A percentile compares a stretch with the other conserved stretches of the same genome.
Evolutionary conservation across 306 rosid species (phyloP).

Genomic region (Cyamopsis tetragonoloba): DNA sequence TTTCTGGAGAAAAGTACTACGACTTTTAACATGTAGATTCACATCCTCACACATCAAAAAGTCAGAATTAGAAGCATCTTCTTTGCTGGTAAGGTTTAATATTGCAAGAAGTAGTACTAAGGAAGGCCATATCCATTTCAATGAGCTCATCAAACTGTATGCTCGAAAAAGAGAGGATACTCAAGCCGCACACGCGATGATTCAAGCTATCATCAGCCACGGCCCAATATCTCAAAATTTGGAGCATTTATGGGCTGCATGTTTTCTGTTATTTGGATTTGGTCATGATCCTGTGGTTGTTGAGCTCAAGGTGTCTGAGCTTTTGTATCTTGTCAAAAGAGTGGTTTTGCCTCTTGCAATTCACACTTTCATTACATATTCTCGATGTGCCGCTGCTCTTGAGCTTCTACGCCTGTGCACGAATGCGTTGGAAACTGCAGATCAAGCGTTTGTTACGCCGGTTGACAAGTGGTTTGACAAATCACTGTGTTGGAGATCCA

Average conservation of each 20-base stretch:
- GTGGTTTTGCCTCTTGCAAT: slow-evolving; percentile 75
- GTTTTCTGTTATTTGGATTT: slow-evolving; percentile 73
- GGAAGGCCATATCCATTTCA: slow-evolving; percentile 51
- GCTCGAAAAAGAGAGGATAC: slow-evolving; percentile 56
- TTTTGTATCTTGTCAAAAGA: slow-evolving; percentile 56
- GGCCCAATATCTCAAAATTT: slow-evolving; percentile 51
- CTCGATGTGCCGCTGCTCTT: slow-evolving; percentile 67
- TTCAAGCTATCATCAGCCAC: slow-evolving; percentile 57
- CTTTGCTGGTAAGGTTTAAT: slow-evolving; percentile 71
- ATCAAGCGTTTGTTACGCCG: slow-evolving; percentile 72
- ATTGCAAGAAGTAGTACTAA: slow-evolving; percentile 62
- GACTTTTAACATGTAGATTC: slow-evolving; percentile 54
- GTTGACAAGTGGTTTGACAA: slow-evolving; percentile 80
- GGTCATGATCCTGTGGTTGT: slow-evolving; percentile 70
- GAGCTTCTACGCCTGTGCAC: slow-evolving; percentile 85
- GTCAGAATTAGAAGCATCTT: slow-evolving; percentile 80
- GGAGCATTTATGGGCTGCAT: slow-evolving; percentile 82
- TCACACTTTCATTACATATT: slow-evolving; percentile 67
- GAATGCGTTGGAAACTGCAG: slow-evolving; percentile 76
- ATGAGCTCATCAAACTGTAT: slow-evolving; percentile 59
- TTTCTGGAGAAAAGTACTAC: slow-evolving; percentile 50
- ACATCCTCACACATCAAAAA: slow-evolving; percentile 54
- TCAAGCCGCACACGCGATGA: slow-evolving; percentile 70
- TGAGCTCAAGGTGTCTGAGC: slow-evolving; percentile 65
- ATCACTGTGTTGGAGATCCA: slow-evolving; percentile 77